These are phyloP conservation scores for Umbelopsis ramanniana DNA, from an alignment of 192 early-diverging fungal species.

Conservation along the genomic window DNA sequence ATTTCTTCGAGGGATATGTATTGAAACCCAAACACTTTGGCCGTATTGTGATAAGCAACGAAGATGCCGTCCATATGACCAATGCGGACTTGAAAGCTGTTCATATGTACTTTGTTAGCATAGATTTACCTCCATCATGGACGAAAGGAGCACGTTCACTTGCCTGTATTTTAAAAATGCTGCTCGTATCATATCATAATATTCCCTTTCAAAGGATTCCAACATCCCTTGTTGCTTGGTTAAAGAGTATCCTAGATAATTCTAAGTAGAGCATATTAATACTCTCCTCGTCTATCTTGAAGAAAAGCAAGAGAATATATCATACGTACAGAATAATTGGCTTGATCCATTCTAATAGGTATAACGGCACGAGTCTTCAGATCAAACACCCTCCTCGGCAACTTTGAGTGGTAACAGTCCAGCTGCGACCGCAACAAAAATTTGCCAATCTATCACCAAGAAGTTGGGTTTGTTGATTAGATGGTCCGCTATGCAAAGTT, in stretches of 20 bases:
- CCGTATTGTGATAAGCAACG: slow-evolving; percentile 92
- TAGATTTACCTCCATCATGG: too few species aligned
- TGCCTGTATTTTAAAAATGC: slow-evolving; percentile 86
- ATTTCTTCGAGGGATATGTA: slow-evolving; percentile 85
- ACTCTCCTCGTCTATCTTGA: background rate
- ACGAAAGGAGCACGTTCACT: background rate
- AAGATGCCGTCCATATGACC: slow-evolving; percentile 96
- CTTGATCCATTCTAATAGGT: slow-evolving; percentile 79
- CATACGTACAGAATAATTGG: slow-evolving; percentile 66
- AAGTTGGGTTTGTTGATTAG: background rate
- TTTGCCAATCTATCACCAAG: slow-evolving; percentile 52
- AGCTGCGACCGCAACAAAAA: slow-evolving; percentile 89
- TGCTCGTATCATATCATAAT: slow-evolving; percentile 92
- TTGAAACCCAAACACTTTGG: slow-evolving; percentile 92
- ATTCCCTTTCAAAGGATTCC: slow-evolving; percentile 90
- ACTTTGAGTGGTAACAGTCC: slow-evolving; percentile 77
- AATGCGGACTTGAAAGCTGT: slow-evolving; percentile 89
- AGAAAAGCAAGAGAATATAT: background rate
- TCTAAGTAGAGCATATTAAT: slow-evolving; percentile 13
- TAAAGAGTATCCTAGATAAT: slow-evolving; percentile 74
- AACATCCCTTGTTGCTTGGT: slow-evolving; percentile 64
- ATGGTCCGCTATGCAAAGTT: background rate
- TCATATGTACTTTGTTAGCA: slow-evolving; percentile 9
- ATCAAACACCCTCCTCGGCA: slow-evolving; percentile 87
- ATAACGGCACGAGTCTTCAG: slow-evolving; percentile 89